Evolutionary conservation across 2,329 filamentous ascomycete genomes (phyloP), one percentile per base, ranked within the genome.

Genomic region (Ceratocystis destructans): DNA sequence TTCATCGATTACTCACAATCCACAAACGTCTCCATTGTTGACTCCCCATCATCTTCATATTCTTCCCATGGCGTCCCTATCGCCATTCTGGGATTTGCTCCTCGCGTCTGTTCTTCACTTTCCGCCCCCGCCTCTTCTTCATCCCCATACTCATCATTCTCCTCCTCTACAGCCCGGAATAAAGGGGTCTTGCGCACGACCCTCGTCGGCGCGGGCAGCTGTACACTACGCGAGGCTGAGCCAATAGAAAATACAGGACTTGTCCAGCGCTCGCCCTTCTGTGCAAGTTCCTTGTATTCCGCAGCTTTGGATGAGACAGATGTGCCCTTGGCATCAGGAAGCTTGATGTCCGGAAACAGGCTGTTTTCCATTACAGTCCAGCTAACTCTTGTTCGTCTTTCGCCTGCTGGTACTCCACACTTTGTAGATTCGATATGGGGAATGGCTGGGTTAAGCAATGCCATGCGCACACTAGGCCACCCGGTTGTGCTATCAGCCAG

Each of bases 241-340:
- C 94, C 93, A 71, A 97, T 87, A 68, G 85, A 87, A 79, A 99
- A 99, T 72, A 99, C 85, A 8, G 93, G 90, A 69, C 89, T 95
- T 80, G 96, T 88, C 94, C 94, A 99, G 75, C 86, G 87, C 66
- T 96, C 89, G 64, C 94, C 94, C 83, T 94, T 90, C 70, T 80
- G 80, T 7, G 93, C 90, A 67, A 96, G 82, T 25, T 96, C 85
- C 78, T 86, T 90, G 82, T 95, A 97, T 76, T 96, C 90, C 28
- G 90, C 95, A 8, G 93, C 92, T 83, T 96, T 96, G 78, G 85
- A 87, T 71, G 89, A 94, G 74, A 96, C 93, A 5, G 68, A 67
- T 7, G 68, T 65, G 25, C 76, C 76, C 7, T 61, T 33, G 28
- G 41, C 22, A 41, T 89, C 89, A 31, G 92, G 91, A 5, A 99